Percentiles rank a stretch among this genome's conserved stretches.
Conservation (phyloP, 495 filamentous ascomycete species). For the Bacidia gigantensis region DNA sequence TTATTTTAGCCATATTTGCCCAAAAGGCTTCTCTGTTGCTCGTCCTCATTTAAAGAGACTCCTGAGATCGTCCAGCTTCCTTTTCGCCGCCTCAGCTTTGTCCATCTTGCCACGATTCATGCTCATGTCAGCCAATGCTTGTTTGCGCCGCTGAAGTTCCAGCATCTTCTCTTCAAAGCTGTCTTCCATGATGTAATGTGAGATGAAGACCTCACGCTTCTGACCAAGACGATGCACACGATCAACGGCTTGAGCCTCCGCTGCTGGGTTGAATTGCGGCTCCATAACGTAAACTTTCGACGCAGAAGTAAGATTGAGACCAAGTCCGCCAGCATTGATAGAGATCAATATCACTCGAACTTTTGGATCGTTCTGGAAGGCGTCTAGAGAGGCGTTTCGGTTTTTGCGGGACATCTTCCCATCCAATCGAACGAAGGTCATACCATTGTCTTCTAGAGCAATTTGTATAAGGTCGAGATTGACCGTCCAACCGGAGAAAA, state of each 20-base stretch:
- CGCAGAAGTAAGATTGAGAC: constrained; percentile 77
- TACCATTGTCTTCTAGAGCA: constrained; percentile 52
- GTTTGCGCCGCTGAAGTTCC: constrained; percentile 78
- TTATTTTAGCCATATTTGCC: too few species aligned
- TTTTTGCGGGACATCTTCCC: constrained; percentile 66
- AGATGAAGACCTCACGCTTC: constrained; percentile 64
- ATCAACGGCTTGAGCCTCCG: constrained; percentile 87
- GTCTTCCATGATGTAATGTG: constrained; percentile 72
- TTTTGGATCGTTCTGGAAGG: constrained; percentile 57
- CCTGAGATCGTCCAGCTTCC: constrained; percentile 65
- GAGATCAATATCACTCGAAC: constrained; percentile 78
- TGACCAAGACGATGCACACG: constrained; percentile 90
- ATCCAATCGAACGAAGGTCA: constrained; percentile 70
- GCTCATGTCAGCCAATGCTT: constrained; percentile 69
- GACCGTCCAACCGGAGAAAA: constrained; percentile 89
- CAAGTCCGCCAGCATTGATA: constrained; percentile 82
- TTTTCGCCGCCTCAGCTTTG: constrained; percentile 59
- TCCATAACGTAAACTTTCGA: constrained; percentile 93
- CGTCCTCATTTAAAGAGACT: constrained; percentile 57
- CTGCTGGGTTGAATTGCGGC: constrained; percentile 91
- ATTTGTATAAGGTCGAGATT: constrained; percentile 88
- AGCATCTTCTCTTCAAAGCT: constrained; percentile 95
- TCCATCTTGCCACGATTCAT: constrained; percentile 59
- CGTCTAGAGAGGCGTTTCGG: constrained; percentile 56
- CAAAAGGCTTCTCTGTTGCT: too few species aligned